These are phyloP conservation scores for Hirschfeldia incana DNA, from an alignment of 345 rosid species.

Conservation along the genomic window DNA sequence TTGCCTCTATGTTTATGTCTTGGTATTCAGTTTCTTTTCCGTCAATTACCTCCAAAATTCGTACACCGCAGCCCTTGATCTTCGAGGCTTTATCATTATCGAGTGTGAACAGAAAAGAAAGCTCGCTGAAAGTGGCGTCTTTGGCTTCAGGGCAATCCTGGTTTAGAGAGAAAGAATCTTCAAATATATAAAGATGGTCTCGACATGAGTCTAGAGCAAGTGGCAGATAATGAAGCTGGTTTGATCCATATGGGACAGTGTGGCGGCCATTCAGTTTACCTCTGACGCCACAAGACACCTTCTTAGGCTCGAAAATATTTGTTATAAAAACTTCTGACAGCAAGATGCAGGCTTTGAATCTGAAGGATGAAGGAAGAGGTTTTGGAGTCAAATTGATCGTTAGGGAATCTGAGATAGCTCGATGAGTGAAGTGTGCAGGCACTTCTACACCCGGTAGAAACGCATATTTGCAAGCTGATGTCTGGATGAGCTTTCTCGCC, in stretches of 20 bases:
- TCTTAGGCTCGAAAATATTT: not conserved
- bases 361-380: not conserved
- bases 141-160: not conserved
- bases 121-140: not conserved
- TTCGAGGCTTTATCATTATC: not conserved
- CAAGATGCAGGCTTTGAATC: slow-evolving; percentile 13
- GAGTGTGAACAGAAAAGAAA: not conserved
- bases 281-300: not conserved
- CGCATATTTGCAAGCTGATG: not conserved
- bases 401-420: not conserved
- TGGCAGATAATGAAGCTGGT: not conserved
- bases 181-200: slow-evolving; percentile 1
- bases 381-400: not conserved
- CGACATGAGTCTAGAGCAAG: not conserved
- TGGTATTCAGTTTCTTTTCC: not conserved
- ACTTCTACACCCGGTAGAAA: not conserved
- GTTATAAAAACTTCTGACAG: not conserved
- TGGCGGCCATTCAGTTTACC: not conserved
- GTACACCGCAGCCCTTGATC: not conserved
- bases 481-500: not conserved
- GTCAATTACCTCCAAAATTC: not conserved
- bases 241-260: not conserved
- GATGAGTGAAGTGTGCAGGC: not conserved
- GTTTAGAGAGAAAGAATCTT: not conserved
- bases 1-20: too few species aligned